Evolutionary conservation across 306 rosid species (phyloP).

Genomic region (Quercus parvula): DNA sequence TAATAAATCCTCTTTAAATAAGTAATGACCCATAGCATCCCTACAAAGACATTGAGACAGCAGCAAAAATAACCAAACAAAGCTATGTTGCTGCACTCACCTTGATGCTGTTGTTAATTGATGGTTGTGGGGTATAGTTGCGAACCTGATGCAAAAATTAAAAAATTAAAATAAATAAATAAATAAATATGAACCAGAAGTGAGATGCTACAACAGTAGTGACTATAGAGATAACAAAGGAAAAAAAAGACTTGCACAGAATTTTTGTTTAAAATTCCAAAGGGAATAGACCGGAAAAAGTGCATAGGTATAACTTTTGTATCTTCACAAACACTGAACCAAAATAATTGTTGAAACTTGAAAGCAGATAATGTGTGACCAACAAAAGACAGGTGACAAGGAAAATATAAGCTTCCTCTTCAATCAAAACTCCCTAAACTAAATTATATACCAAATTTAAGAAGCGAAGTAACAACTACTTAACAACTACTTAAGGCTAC

Average conservation of each 20-base stretch:
- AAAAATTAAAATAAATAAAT: constrained; percentile 1
- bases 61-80: neutral
- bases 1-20: neutral
- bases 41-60: neutral
- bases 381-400: neutral
- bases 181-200: constrained; percentile 19
- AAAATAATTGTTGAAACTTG: neutral
- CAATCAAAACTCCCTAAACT: neutral
- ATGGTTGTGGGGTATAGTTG: constrained; percentile 81
- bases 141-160: constrained; percentile 61
- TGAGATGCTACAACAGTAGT: constrained; percentile 11
- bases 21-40: neutral
- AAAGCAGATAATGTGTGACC: neutral
- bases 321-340: neutral
- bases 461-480: neutral
- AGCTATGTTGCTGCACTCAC: constrained; percentile 41
- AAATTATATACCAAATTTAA: neutral
- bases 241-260: neutral
- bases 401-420: neutral
- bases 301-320: neutral
- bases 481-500: neutral
- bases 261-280: neutral
- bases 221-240: neutral
- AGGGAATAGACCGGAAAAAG: neutral
- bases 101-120: constrained; percentile 96